Evolutionary conservation across 179 eudicot genomes (phyloP).

Genomic region (Pouteria campechiana): DNA sequence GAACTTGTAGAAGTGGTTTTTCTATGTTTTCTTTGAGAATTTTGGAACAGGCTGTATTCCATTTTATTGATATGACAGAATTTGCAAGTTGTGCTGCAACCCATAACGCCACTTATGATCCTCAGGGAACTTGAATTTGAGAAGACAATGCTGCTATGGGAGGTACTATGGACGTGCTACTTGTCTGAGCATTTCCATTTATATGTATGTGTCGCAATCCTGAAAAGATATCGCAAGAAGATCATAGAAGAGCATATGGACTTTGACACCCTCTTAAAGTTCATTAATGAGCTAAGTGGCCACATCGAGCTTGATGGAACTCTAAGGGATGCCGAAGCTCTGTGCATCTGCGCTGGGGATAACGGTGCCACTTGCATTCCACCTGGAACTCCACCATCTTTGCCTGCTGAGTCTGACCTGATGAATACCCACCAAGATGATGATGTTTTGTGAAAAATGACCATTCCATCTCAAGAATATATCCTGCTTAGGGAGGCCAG

Average conservation of each 20-base stretch:
- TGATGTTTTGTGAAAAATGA: conserved; percentile 57
- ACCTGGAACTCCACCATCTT: conserved; percentile 94
- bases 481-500: too few relatives aligned
- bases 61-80: too few relatives aligned
- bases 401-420: conserved; percentile 42
- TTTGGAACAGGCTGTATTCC: too few relatives aligned
- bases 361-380: conserved; percentile 86
- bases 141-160: conserved; percentile 72
- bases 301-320: conserved; percentile 62
- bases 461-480: too few relatives aligned
- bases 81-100: too few relatives aligned
- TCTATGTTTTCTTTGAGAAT: too few relatives aligned
- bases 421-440: conserved; percentile 59
- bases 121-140: conserved; percentile 75
- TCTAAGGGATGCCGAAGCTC: conserved; percentile 77
- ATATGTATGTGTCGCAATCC: conserved; percentile 73
- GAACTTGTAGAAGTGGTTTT: too few relatives aligned
- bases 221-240: conserved; percentile 60
- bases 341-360: conserved; percentile 93
- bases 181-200: conserved; percentile 79
- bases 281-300: conserved; percentile 81
- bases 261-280: conserved; percentile 86
- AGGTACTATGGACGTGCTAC: conserved; percentile 84
- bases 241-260: conserved; percentile 93
- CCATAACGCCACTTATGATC: too few relatives aligned